phyloP scores from a whole-genome alignment of 2,329 filamentous ascomycete genomes.

The Penicillium brasilianum region DNA sequence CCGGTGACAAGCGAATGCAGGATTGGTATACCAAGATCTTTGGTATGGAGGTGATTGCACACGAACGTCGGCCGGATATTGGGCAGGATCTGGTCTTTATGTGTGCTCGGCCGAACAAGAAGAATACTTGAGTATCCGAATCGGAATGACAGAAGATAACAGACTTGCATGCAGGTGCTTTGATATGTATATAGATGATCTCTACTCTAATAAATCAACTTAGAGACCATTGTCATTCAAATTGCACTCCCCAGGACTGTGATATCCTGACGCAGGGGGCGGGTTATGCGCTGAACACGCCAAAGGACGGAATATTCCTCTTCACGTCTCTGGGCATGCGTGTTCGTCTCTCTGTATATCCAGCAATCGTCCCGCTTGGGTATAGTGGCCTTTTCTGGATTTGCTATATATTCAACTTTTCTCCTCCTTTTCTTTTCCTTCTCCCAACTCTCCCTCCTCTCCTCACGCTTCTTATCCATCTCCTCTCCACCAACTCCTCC shows the following conservation, averaged over 20 bases:
- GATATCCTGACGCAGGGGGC: neutral
- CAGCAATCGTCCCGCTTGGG: neutral
- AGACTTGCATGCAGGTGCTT: neutral
- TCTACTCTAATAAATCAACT: neutral
- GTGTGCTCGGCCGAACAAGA: conserved; percentile 22
- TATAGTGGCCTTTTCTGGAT: neutral
- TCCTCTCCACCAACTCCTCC: neutral
- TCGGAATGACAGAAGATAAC: neutral
- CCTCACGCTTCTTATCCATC: too few relatives aligned
- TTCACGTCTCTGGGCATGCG: neutral
- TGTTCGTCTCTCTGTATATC: neutral
- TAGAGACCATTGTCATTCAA: neutral
- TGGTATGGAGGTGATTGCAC: conserved; percentile 32
- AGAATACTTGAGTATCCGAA: neutral
- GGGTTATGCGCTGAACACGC: too few relatives aligned
- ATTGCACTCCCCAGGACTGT: too few relatives aligned
- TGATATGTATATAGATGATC: neutral
- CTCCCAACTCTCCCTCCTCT: neutral
- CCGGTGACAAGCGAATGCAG: conserved; percentile 26
- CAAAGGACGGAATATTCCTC: neutral
- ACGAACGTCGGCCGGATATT: conserved; percentile 24
- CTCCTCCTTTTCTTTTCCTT: neutral
- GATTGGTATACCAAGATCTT: conserved; percentile 29
- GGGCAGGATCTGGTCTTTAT: conserved; percentile 27
- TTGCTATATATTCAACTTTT: neutral